phyloP scores from a whole-genome alignment of 1,284 basidiomycete species.

The Apiotrichum porosum region DNA sequence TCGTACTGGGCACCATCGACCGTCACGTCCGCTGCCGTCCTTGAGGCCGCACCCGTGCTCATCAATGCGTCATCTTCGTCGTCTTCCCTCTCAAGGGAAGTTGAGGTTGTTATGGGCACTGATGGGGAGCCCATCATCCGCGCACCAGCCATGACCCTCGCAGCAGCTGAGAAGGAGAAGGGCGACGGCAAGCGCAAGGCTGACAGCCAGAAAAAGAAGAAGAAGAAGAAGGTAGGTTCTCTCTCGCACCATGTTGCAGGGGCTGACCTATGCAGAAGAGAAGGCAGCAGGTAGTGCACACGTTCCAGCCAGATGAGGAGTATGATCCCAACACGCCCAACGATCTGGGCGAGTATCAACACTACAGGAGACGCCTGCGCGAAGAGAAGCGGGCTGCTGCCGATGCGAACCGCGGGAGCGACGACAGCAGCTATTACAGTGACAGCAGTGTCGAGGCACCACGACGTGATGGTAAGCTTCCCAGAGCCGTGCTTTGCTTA shows the following conservation, averaged over 20 bases:
- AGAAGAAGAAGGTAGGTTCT: constrained; percentile 39
- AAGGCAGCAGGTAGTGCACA: constrained; percentile 25
- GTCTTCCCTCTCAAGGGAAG: neutral
- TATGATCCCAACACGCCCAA: constrained; percentile 48
- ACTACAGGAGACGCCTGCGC: constrained; percentile 35
- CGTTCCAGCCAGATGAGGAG: constrained; percentile 44
- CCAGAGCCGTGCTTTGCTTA: neutral
- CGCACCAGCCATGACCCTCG: constrained; percentile 45
- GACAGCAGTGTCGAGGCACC: constrained; percentile 45
- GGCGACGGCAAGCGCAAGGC: constrained; percentile 13
- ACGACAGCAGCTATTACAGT: constrained; percentile 39
- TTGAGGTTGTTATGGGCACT: neutral
- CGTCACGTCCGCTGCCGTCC: neutral
- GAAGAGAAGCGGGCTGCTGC: constrained; percentile 32
- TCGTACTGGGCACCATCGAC: too few species aligned
- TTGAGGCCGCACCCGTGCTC: constrained; percentile 9
- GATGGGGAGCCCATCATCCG: constrained; percentile 1
- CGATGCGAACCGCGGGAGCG: constrained; percentile 29
- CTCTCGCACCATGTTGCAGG: neutral
- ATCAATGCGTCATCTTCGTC: neutral
- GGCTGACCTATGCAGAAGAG: neutral
- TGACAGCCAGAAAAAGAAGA: constrained; percentile 25
- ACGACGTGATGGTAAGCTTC: constrained; percentile 39
- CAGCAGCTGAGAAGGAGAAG: constrained; percentile 18
- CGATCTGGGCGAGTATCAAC: constrained; percentile 46